phyloP scores from a whole-genome alignment of 2,329 filamentous ascomycete species.

The Madurella fahalii region DNA sequence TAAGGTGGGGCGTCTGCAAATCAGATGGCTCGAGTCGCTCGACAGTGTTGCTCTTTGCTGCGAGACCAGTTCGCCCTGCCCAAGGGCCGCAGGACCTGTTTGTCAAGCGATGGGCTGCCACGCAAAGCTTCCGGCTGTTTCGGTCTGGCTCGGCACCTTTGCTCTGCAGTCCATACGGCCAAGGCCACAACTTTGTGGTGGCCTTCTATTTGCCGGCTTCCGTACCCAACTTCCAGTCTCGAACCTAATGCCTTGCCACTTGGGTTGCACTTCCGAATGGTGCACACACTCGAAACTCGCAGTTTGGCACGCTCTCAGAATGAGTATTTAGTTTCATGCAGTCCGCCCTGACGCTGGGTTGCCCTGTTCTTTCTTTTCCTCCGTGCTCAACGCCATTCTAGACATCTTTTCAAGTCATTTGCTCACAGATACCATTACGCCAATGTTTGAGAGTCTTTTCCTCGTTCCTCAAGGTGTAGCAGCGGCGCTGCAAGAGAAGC shows the following conservation, averaged over 20 bases:
- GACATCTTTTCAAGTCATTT: neutral
- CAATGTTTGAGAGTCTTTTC: constrained; percentile 22
- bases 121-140: neutral
- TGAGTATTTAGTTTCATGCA: neutral
- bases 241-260: neutral
- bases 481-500: constrained; percentile 17
- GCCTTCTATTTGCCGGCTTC: neutral
- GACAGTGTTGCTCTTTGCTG: neutral
- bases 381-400: neutral
- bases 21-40: neutral
- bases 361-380: neutral
- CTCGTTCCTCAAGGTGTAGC: constrained; percentile 16
- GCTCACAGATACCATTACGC: neutral
- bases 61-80: neutral
- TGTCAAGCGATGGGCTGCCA: neutral
- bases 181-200: neutral
- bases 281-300: neutral
- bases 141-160: neutral
- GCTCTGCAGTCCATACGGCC: neutral
- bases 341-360: too few relatives aligned
- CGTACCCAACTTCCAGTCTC: neutral
- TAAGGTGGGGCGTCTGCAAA: neutral
- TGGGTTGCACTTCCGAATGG: neutral
- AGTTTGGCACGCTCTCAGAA: neutral
- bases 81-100: neutral